Base-by-base conservation (phyloP, 2,329 filamentous ascomycete species). In the Paecilomyces formosus region DNA sequence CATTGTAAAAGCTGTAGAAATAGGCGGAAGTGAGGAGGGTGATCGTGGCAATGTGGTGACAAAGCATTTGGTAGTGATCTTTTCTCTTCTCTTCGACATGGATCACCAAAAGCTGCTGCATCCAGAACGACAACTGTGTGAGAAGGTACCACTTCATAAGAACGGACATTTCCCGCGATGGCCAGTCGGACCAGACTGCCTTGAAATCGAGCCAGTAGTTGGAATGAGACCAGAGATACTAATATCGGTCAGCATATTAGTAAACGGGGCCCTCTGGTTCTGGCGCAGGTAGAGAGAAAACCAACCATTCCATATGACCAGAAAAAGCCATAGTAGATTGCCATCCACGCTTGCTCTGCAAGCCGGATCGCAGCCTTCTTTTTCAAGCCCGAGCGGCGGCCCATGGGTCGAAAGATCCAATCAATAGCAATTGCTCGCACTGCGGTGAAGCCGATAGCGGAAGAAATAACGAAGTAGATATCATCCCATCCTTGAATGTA, bases 21-120 rank as follows among this genome's bases (percentile, higher is more conserved):
- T 97, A 97, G 63, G 89, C 93, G 31, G 86, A 83, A 58, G 86
- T 86, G 63, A 99, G 86, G 52, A 99, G 85, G 4, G 81, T 79
- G 68, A 87, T 90, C 21, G 94, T 99, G 71, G 97, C 86, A 70
- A 97, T 84, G 77, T 99, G 94, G 74, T 97, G 94, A 18, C 86
- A 88, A 65, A 97, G 86, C 94, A 97, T 97, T 75, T 97, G 93
- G 79, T 86, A 89, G 75, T 97, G 88, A 68, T 99, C 94, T 78
- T 97, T 97, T 68, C 94, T 85, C 64, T 89, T 86, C 76, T 95
- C 90, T 76, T 99, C 94, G 60, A 97, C 92, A 75, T 97, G 88
- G 72, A 97, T 90, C 59, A 97, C 90, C 31, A 97, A 80, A 63
- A 97, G 89, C 76, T 96, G 92, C 77, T 97, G 93, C 54, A 97